Evolutionary conservation across 1,284 basidiomycete species (phyloP).

Genomic region (Tilletia caries): DNA sequence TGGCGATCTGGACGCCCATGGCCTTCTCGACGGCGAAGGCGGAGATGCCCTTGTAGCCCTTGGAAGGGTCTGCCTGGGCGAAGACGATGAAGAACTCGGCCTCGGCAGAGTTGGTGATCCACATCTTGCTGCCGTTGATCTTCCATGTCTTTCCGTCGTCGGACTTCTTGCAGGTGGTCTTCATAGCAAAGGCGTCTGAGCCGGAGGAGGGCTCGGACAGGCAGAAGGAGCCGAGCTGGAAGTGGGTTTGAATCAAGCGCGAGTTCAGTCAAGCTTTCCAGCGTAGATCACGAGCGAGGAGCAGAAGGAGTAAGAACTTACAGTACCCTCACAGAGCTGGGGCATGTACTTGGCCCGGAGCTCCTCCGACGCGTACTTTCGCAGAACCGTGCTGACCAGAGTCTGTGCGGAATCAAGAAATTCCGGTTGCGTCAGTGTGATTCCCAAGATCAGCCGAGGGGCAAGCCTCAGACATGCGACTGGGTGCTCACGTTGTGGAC

Average conservation of each 20-base stretch:
- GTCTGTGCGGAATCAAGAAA: constrained; percentile 19
- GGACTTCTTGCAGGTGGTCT: constrained; percentile 83
- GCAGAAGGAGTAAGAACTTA: constrained; percentile 50
- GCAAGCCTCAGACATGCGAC: not conserved
- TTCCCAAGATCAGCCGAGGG: too few relatives aligned
- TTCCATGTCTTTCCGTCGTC: constrained; percentile 67
- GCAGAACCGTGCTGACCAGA: constrained; percentile 80
- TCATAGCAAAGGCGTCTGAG: constrained; percentile 93
- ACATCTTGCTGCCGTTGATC: constrained; percentile 96
- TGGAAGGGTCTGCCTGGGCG: constrained; percentile 87
- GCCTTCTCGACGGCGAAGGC: constrained; percentile 94
- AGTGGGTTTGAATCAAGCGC: not conserved
- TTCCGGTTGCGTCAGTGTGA: not conserved
- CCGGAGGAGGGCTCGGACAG: constrained; percentile 88
- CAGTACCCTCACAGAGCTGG: constrained; percentile 72
- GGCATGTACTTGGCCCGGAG: constrained; percentile 88
- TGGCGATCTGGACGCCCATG: constrained; percentile 94
- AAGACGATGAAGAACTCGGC: constrained; percentile 85
- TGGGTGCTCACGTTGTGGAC: constrained; percentile 81
- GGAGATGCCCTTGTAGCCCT: constrained; percentile 98
- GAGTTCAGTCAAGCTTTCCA: too few relatives aligned
- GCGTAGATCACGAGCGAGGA: not conserved
- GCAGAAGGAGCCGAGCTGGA: constrained; percentile 91
- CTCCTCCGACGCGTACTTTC: constrained; percentile 78
- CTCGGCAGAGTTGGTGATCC: constrained; percentile 98